A percentile compares a stretch with the other conserved stretches of the same genome.
These are phyloP conservation scores for Elsinoe ampelina DNA, from an alignment of 2,329 filamentous ascomycete genomes.

Conservation along the genomic window DNA sequence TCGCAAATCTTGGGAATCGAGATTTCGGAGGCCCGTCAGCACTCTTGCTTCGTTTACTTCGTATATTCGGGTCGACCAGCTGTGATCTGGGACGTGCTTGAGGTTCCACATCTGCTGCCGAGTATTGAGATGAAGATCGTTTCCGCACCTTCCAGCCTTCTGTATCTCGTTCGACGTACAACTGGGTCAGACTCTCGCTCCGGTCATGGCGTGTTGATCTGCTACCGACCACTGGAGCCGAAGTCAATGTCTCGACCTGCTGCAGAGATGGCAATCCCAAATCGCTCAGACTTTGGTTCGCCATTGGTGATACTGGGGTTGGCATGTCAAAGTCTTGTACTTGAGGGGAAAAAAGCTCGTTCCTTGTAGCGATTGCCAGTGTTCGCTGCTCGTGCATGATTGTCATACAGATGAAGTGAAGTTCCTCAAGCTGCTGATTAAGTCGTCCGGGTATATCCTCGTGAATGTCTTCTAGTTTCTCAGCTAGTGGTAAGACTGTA, in stretches of 20 bases:
- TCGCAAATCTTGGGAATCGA: background rate
- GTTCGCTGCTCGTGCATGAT: conserved; percentile 19
- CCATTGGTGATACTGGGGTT: background rate
- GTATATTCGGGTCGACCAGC: background rate
- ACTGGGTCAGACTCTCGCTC: background rate
- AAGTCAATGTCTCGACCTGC: background rate
- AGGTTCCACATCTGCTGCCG: background rate
- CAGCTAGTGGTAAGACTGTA: conserved; percentile 27
- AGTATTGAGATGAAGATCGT: background rate
- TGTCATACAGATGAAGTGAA: conserved; percentile 23
- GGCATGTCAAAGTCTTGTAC: conserved; percentile 6
- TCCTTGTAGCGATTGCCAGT: background rate
- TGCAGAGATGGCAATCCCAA: background rate
- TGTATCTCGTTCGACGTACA: background rate
- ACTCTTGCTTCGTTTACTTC: conserved; percentile 5
- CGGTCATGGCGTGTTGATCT: background rate
- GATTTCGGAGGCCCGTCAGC: background rate
- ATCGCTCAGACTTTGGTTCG: background rate
- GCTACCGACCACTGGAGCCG: background rate
- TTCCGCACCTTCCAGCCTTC: conserved; percentile 3
- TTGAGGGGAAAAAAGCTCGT: background rate
- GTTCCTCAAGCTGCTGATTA: conserved; percentile 23
- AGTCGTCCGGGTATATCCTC: conserved; percentile 21
- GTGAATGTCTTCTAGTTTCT: conserved; percentile 25
- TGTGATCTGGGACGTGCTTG: background rate